A percentile compares a stretch with the other conserved stretches of the same genome.
Evolutionary conservation across 192 early-diverging fungal genomes (phyloP).

Genomic region (Thamnidium elegans): DNA sequence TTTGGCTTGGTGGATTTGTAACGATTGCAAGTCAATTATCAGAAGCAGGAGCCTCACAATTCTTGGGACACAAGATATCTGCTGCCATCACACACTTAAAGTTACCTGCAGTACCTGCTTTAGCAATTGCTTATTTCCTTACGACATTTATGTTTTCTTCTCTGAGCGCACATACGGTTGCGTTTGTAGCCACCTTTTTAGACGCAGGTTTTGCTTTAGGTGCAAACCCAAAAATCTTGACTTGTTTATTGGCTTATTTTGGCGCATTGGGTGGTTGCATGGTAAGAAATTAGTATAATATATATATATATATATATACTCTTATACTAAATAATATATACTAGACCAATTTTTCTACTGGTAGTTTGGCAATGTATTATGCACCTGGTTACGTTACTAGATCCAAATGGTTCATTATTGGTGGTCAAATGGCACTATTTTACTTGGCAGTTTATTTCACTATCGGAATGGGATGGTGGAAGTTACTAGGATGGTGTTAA

Average conservation of each 20-base stretch:
- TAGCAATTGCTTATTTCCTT: slow-evolving; percentile 63
- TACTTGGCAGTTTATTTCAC: slow-evolving; percentile 57
- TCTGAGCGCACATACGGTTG: slow-evolving; percentile 69
- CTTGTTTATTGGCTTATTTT: slow-evolving; percentile 61
- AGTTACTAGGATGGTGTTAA: slow-evolving; percentile 59
- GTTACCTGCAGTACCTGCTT: slow-evolving; percentile 39
- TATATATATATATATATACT: slow-evolving; percentile 5
- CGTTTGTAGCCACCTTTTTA: slow-evolving; percentile 68
- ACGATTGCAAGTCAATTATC: slow-evolving; percentile 72
- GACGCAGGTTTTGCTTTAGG: slow-evolving; percentile 64
- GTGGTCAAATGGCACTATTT: slow-evolving; percentile 46
- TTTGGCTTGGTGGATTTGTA: slow-evolving; percentile 80
- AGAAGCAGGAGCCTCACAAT: slow-evolving; percentile 63
- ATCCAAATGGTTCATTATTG: slow-evolving; percentile 60
- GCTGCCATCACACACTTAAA: slow-evolving; percentile 29
- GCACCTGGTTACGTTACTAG: slow-evolving; percentile 58
- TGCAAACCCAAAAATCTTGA: slow-evolving; percentile 51
- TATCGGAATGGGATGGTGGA: slow-evolving; percentile 70
- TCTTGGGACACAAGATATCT: slow-evolving; percentile 60
- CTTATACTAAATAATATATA: background rate
- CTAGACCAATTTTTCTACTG: slow-evolving; percentile 41
- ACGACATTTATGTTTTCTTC: slow-evolving; percentile 74
- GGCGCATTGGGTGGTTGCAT: slow-evolving; percentile 62
- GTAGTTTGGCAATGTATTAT: slow-evolving; percentile 56
- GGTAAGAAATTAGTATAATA: slow-evolving; percentile 21